Conservation (phyloP, 305 asterid genomes). For the Fraxinus latifolia region DNA sequence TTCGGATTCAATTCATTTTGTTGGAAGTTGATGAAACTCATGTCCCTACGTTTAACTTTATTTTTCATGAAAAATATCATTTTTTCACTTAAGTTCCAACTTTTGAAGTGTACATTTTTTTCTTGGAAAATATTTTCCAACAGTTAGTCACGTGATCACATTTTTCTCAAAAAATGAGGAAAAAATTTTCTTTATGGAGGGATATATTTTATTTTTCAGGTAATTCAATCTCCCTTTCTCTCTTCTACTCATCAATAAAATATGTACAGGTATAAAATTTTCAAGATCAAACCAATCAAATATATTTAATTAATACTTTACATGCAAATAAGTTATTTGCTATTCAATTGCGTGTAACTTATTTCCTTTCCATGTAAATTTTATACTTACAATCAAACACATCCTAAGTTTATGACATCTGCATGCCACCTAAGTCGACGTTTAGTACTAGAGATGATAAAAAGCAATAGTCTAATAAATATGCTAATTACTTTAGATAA, state of each 20-base stretch:
- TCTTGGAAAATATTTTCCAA: neutral
- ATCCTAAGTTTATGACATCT: neutral
- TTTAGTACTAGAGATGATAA: neutral
- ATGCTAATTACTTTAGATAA: neutral
- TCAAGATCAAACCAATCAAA: neutral
- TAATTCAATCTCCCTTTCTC: neutral
- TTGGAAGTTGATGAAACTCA: neutral
- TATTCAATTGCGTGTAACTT: neutral
- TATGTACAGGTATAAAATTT: neutral
- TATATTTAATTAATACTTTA: neutral
- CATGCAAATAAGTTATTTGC: neutral
- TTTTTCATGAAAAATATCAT: neutral
- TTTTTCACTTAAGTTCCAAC: neutral
- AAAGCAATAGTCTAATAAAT: neutral
- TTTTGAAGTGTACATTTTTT: neutral
- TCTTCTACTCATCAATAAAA: neutral
- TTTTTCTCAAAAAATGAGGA: neutral
- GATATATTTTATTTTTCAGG: neutral
- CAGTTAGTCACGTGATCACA: neutral
- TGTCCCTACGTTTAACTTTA: neutral
- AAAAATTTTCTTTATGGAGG: neutral
- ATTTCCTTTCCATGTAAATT: neutral
- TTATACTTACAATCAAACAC: neutral
- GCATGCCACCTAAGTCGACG: neutral
- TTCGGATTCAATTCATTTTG: neutral